Evolutionary conservation across 495 filamentous ascomycete species (phyloP).

Genomic region (Penicillium simplicissimum): DNA sequence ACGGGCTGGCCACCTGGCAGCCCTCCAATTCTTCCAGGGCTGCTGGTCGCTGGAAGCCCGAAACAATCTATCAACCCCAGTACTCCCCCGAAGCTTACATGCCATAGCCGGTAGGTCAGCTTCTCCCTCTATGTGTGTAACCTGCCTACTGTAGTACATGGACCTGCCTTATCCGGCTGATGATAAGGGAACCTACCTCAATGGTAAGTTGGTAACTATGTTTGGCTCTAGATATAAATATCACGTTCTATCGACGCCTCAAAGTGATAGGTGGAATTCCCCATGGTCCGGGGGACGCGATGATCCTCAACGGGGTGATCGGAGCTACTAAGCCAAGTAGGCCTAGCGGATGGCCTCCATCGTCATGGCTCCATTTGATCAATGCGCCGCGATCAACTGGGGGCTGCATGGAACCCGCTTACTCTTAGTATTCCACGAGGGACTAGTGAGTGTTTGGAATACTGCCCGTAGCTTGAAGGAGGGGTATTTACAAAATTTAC

Average conservation of each 20-base stretch:
- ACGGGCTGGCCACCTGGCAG: too few relatives aligned
- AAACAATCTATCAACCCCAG: too few relatives aligned
- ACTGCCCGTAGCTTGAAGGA: background rate
- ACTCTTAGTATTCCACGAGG: background rate
- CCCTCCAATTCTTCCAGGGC: background rate
- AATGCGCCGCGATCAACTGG: background rate
- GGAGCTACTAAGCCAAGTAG: conserved; percentile 1
- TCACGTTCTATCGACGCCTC: background rate
- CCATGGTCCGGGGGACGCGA: background rate
- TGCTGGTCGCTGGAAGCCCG: background rate
- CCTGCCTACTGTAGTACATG: too few relatives aligned
- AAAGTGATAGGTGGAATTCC: background rate
- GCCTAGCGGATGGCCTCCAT: background rate
- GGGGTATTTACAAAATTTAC: too few relatives aligned
- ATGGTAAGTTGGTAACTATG: background rate
- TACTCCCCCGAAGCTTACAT: background rate
- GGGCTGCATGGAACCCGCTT: background rate
- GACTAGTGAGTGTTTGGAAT: background rate
- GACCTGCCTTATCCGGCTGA: too few relatives aligned
- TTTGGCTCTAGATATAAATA: background rate
- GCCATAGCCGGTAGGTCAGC: too few relatives aligned
- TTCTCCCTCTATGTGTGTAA: too few relatives aligned
- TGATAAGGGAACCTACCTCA: background rate
- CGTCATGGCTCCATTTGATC: background rate
- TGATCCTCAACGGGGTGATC: conserved; percentile 3